Evolutionary conservation across 305 asterid species (phyloP).

Genomic region (Euphrasia arctica): DNA sequence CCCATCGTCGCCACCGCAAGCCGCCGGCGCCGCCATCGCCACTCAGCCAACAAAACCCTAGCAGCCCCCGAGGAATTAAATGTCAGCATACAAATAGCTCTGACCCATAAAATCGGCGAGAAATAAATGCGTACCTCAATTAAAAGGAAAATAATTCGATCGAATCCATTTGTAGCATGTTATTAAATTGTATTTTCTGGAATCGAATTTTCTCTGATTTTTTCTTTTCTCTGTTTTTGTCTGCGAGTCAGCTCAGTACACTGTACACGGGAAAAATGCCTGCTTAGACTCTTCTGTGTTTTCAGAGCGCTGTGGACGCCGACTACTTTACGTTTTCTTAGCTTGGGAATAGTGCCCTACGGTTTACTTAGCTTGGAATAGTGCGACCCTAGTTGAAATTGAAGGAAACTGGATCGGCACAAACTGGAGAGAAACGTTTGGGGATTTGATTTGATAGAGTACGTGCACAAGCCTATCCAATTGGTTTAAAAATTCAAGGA

Average conservation of each 20-base stretch:
- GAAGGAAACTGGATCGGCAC: conserved; percentile 19
- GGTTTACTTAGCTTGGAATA: neutral
- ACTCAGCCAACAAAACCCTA: neutral
- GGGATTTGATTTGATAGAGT: conserved; percentile 7
- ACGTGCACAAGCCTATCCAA: no score
- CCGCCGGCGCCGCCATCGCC: conserved; percentile 30
- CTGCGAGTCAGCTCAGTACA: conserved; percentile 15
- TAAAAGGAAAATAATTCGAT: conserved; percentile 13
- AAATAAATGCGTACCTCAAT: conserved; percentile 24
- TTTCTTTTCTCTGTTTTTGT: neutral
- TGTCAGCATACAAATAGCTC: neutral
- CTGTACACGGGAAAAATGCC: neutral
- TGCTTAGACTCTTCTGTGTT: conserved; percentile 5
- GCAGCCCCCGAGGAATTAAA: conserved; percentile 24
- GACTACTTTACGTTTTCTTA: neutral
- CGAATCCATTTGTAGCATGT: conserved; percentile 11
- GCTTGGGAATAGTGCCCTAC: no score
- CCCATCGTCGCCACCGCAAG: conserved; percentile 27
- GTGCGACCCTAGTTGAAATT: conserved; percentile 23
- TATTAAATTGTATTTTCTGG: neutral
- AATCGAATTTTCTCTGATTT: neutral
- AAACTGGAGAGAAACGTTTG: conserved; percentile 6
- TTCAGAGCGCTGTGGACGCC: neutral
- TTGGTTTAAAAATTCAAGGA: no score
- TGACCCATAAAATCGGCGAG: conserved; percentile 8